A percentile compares a stretch with the other conserved stretches of the same genome.
Conservation (phyloP, 495 filamentous ascomycete genomes). For the Melanomma pulvis-pyrius region DNA sequence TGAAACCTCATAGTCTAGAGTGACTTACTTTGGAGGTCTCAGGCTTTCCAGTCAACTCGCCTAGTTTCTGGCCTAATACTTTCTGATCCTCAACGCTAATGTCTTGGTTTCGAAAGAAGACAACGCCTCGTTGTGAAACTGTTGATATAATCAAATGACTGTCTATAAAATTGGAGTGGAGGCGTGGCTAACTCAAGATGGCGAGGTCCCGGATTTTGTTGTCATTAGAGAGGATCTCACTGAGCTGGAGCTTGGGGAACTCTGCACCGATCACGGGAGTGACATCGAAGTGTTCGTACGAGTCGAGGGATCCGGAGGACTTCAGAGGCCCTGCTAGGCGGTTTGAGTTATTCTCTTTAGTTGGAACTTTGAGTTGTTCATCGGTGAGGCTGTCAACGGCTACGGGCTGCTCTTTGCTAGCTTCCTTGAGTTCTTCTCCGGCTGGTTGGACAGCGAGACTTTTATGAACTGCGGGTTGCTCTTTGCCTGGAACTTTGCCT, state of each 20-base stretch:
- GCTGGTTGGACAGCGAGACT: too few species aligned
- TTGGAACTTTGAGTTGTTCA: too few species aligned
- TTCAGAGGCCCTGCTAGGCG: not conserved
- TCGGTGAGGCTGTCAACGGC: too few species aligned
- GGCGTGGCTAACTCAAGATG: conserved; percentile 16
- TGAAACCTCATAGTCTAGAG: too few species aligned
- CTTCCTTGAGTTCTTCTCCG: too few species aligned
- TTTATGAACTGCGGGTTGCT: too few species aligned
- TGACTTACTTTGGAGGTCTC: conserved; percentile 3
- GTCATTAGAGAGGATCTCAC: conserved; percentile 16
- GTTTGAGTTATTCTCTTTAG: too few species aligned
- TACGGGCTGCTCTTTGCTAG: too few species aligned
- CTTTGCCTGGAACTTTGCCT: too few species aligned
- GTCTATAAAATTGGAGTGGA: not conserved
- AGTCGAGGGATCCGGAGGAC: conserved; percentile 11
- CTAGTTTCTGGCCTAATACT: conserved; percentile 10
- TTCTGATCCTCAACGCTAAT: conserved; percentile 22
- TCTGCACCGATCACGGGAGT: conserved; percentile 29
- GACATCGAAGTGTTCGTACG: conserved; percentile 23
- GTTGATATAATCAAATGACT: not conserved
- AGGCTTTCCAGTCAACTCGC: conserved; percentile 33
- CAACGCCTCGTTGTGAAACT: conserved; percentile 34
- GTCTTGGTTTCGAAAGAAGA: conserved; percentile 34
- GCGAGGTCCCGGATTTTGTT: conserved; percentile 27
- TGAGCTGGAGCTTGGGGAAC: conserved; percentile 24